Conservation (phyloP, 768 basidiomycete genomes). For the Panaeolus papilionaceus region DNA sequence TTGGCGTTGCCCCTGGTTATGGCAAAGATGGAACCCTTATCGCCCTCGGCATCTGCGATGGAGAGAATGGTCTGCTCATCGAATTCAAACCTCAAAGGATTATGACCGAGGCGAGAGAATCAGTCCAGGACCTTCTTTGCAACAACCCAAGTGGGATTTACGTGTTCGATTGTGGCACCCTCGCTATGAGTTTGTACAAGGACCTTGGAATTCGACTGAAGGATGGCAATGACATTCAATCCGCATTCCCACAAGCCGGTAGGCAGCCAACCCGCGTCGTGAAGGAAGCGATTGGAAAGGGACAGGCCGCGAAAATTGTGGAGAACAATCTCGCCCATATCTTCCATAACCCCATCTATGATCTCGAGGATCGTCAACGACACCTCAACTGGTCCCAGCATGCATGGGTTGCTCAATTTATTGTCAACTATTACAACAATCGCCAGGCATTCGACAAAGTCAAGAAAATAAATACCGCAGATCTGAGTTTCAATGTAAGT, state of each 20-base stretch:
- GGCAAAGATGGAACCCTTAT: slow-evolving; percentile 46
- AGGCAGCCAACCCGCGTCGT: slow-evolving; percentile 51
- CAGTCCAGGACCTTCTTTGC: slow-evolving; percentile 53
- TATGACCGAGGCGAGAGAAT: slow-evolving; percentile 31
- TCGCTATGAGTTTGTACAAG: slow-evolving; percentile 54
- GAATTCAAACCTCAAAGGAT: slow-evolving; percentile 34
- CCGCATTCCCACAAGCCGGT: slow-evolving; percentile 43
- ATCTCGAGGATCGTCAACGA: slow-evolving; percentile 37
- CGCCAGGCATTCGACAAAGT: slow-evolving; percentile 49
- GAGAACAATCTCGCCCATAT: slow-evolving; percentile 41
- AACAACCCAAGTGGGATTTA: slow-evolving; percentile 49
- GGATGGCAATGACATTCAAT: slow-evolving; percentile 65
- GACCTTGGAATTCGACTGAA: slow-evolving; percentile 49
- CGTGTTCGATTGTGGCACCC: slow-evolving; percentile 59
- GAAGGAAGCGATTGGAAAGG: slow-evolving; percentile 42
- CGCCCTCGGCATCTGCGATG: slow-evolving; percentile 53
- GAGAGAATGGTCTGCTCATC: slow-evolving; percentile 40
- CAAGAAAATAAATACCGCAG: slow-evolving; percentile 49
- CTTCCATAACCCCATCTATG: slow-evolving; percentile 44
- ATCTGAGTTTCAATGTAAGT: slow-evolving; percentile 42
- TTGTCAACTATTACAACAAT: slow-evolving; percentile 48
- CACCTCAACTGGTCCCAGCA: slow-evolving; percentile 46
- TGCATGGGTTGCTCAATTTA: slow-evolving; percentile 57
- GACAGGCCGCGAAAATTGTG: slow-evolving; percentile 39
- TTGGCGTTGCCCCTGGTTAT: slow-evolving; percentile 62